phyloP scores from a whole-genome alignment of 2,329 filamentous ascomycete species.

The Diaporthe batatas region DNA sequence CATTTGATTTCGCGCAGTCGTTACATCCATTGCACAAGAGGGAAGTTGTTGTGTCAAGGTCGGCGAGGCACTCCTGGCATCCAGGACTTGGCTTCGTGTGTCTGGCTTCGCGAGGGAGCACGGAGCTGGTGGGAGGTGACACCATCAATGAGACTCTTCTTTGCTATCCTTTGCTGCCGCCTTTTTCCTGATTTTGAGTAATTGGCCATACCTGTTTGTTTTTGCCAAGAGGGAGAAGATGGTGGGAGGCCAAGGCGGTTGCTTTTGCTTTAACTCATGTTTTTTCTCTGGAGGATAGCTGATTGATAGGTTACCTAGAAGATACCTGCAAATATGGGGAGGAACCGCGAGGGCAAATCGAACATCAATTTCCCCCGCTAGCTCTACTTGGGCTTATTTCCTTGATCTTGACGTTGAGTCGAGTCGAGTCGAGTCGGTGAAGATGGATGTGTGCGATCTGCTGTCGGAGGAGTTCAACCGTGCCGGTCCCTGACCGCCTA shows the following conservation, averaged over 20 bases:
- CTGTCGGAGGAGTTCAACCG: not conserved
- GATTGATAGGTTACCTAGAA: conserved; percentile 37
- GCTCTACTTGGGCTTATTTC: not conserved
- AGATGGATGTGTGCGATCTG: not conserved
- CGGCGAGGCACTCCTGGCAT: conserved; percentile 24
- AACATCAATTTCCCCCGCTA: conserved; percentile 22
- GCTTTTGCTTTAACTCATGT: conserved; percentile 16
- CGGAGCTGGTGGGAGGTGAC: conserved; percentile 22
- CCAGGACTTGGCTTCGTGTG: not conserved
- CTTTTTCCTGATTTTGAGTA: conserved; percentile 31
- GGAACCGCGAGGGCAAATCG: conserved; percentile 35
- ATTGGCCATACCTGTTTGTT: conserved; percentile 24
- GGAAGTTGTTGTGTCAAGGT: conserved; percentile 15
- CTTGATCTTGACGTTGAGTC: not conserved
- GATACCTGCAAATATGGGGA: conserved; percentile 41
- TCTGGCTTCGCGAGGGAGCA: conserved; percentile 15
- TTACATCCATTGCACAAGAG: conserved; percentile 23
- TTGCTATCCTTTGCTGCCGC: conserved; percentile 13
- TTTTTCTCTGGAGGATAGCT: conserved; percentile 26
- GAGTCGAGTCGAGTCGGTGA: not conserved
- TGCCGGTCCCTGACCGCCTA: conserved; percentile 12
- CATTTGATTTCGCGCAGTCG: conserved; percentile 38
- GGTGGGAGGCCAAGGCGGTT: not conserved
- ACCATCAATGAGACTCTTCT: conserved; percentile 6
- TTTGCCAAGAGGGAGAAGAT: conserved; percentile 23